Base-by-base conservation (phyloP, 2,329 filamentous ascomycete species). In the Phialophora chinensis region DNA sequence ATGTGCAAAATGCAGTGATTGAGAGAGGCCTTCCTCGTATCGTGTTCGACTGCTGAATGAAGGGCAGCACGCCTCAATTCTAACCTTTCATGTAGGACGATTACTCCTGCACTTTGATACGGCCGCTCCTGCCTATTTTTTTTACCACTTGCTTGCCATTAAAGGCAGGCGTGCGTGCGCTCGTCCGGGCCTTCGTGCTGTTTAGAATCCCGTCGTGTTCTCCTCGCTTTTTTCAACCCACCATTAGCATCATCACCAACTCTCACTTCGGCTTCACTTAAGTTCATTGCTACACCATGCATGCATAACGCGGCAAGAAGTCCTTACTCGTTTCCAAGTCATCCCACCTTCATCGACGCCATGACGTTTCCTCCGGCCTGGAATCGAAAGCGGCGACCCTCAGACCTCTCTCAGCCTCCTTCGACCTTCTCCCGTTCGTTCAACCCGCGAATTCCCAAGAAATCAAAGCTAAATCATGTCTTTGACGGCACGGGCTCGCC, bases 11-110 rank as follows among this genome's bases (percentile, higher is more conserved):
- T 23, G 88, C 87, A 6, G 82, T 89, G 27, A 75, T 73, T 71
- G 77, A 84, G 58, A 80, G 88, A 67, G 88, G 88, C 0, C 75
- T 90, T 66, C 85, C 83, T 20, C 77, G 77, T 11, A 79, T 90
- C 77, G 81, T 83, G 63, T 80, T 88, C 60, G 66, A 70, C 17
- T 66, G 62, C 54, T 72, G 59, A 66, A 42, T 31, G 14, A 27
- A 61, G 52, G 12, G 49, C 38, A 27, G 23, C 49, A 11, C 10
- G 20, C 20, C 49, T 17, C 20, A 27, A 23, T 12, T 27, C 20
- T 6, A 44, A 8, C 38, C 5, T 44, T 44, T 12, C 49, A 8
- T 23, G 20, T 12, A 27, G 2, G 23, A 4, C 20, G 3, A 25
- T 53, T 23, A 11, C 27, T 27, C 49, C 49, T 53, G 8, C 49